Evolutionary conservation across 352 stramenopile species (phyloP).

Genomic region (Pythium volutum): DNA sequence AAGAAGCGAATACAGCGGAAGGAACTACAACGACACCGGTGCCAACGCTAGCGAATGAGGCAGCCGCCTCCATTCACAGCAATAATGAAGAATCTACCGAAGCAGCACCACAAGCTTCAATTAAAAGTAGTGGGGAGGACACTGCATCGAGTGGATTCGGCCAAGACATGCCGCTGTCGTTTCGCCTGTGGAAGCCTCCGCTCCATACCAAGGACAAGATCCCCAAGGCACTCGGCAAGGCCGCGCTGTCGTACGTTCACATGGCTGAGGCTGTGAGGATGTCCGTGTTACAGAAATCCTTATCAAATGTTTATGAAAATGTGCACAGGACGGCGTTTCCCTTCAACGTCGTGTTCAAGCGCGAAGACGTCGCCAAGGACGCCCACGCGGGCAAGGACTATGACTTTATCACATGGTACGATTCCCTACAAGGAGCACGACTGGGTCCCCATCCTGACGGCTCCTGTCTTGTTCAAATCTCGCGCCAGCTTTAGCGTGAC

Average conservation of each 20-base stretch:
- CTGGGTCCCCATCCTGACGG: not conserved
- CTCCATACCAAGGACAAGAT: constrained; percentile 27
- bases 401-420: constrained; percentile 78
- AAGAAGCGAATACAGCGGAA: not conserved
- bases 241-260: constrained; percentile 40
- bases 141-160: not conserved
- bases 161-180: constrained; percentile 56
- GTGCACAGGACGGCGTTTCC: constrained; percentile 45
- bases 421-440: no score
- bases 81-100: no score
- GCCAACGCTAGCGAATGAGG: no score
- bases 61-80: no score
- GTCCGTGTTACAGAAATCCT: no score
- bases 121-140: no score
- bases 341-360: constrained; percentile 80
- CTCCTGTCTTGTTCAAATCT: not conserved
- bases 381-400: constrained; percentile 61
- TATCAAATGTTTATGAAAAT: no score
- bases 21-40: not conserved
- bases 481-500: constrained; percentile 77
- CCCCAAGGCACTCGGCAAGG: constrained; percentile 49
- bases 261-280: no score
- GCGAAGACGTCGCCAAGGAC: constrained; percentile 62
- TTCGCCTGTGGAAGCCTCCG: constrained; percentile 64
- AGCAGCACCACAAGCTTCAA: no score